phyloP scores from a whole-genome alignment of 768 basidiomycete species.

The Tricholoma hemisulphureum region DNA sequence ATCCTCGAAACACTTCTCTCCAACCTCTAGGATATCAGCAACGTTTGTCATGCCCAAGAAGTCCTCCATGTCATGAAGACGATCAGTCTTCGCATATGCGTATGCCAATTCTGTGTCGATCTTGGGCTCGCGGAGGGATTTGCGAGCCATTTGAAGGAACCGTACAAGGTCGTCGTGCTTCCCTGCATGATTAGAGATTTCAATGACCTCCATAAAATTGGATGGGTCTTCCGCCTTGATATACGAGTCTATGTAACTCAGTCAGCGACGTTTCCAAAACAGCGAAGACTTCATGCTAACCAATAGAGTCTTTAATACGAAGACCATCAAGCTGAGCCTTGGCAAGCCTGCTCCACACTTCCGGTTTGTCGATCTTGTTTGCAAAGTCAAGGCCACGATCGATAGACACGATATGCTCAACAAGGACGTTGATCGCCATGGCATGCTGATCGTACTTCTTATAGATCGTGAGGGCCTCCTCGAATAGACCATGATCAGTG shows the following conservation, averaged over 20 bases:
- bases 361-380: conserved; percentile 92
- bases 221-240: conserved; percentile 95
- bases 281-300: conserved; percentile 40
- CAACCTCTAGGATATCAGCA: conserved; percentile 93
- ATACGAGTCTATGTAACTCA: conserved; percentile 70
- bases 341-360: conserved; percentile 96
- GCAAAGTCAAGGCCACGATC: conserved; percentile 97
- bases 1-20: conserved; percentile 99
- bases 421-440: conserved; percentile 94
- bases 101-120: conserved; percentile 98
- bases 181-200: conserved; percentile 91
- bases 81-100: conserved; percentile 96
- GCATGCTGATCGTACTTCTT: conserved; percentile 96
- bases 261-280: conserved; percentile 3
- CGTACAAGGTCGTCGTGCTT: conserved; percentile 92
- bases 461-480: conserved; percentile 96
- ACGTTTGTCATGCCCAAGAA: conserved; percentile 99
- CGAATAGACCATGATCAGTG: conserved; percentile 91
- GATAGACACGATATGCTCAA: conserved; percentile 97
- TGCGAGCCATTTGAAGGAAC: conserved; percentile 98
- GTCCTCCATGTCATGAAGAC: conserved; percentile 99
- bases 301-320: conserved; percentile 96
- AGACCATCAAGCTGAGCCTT: conserved; percentile 98
- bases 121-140: conserved; percentile 92
- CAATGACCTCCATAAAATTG: conserved; percentile 93